Conservation (phyloP, 441 rosid genomes). For the Biscutella laevigata region DNA sequence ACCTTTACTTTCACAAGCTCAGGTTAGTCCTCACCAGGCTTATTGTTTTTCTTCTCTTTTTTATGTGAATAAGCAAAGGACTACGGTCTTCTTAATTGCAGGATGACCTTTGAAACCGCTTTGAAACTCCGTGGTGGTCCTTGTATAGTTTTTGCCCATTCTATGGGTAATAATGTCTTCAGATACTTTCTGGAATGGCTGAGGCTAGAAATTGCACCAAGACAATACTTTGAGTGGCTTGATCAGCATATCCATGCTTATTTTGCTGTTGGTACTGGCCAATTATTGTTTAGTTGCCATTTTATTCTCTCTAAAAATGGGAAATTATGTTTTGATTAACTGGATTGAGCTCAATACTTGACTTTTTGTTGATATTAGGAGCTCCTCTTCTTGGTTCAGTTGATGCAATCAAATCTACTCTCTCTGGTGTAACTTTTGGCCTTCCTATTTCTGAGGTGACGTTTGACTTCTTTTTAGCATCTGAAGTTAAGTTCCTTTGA, state of each 20-base stretch:
- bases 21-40: slow-evolving; percentile 47
- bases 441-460: slow-evolving; percentile 93
- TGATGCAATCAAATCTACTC: slow-evolving; percentile 66
- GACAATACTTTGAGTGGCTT: slow-evolving; percentile 77
- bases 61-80: background rate
- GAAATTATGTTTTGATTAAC: slow-evolving; percentile 5
- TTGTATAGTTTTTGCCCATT: slow-evolving; percentile 87
- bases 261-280: slow-evolving; percentile 80
- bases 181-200: slow-evolving; percentile 97
- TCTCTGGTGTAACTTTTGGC: slow-evolving; percentile 82
- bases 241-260: slow-evolving; percentile 91
- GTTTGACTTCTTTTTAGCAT: slow-evolving; percentile 30
- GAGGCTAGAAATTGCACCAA: slow-evolving; percentile 96
- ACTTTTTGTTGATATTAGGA: slow-evolving; percentile 39
- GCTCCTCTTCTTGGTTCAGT: slow-evolving; percentile 96
- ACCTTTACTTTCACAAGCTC: slow-evolving; percentile 92
- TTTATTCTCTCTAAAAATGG: slow-evolving; percentile 11
- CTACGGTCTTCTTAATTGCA: slow-evolving; percentile 27
- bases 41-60: background rate
- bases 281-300: slow-evolving; percentile 3
- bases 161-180: slow-evolving; percentile 91
- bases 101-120: slow-evolving; percentile 94
- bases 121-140: slow-evolving; percentile 91
- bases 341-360: slow-evolving; percentile 17
- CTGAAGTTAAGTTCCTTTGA: too few species aligned